Conservation (phyloP, 768 basidiomycete species). For the Daedaleopsis sinensis region DNA sequence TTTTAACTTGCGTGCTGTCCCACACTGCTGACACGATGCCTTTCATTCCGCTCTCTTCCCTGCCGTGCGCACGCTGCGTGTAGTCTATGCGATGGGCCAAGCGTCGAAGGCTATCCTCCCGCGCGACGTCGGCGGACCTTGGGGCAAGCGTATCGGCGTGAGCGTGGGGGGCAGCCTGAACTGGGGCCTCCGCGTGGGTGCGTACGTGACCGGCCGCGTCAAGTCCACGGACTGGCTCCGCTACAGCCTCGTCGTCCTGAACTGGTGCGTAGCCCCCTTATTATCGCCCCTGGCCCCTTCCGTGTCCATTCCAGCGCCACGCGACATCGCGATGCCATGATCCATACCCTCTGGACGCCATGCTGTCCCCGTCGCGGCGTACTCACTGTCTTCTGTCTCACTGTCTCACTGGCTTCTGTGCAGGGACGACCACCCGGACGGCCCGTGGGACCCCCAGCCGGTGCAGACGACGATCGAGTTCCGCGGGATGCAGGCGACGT, state of each 20-base stretch:
- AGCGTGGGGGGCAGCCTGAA: slow-evolving; percentile 56
- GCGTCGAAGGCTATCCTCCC: slow-evolving; percentile 75
- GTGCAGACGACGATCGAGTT: slow-evolving; percentile 65
- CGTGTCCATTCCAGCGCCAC: background rate
- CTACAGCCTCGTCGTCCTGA: slow-evolving; percentile 75
- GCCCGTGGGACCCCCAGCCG: slow-evolving; percentile 56
- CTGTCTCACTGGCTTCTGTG: background rate
- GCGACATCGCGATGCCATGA: background rate
- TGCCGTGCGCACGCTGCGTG: no score
- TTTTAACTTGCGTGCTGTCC: background rate
- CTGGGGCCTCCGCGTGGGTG: slow-evolving; percentile 66
- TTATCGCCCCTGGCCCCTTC: background rate
- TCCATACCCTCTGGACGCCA: no score
- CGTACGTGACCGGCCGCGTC: slow-evolving; percentile 62
- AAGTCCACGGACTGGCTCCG: slow-evolving; percentile 58
- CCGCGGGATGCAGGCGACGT: slow-evolving; percentile 62
- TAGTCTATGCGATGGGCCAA: slow-evolving; percentile 75
- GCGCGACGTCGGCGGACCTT: slow-evolving; percentile 67
- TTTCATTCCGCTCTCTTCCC: background rate
- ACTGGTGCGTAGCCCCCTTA: slow-evolving; percentile 43
- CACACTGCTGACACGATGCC: background rate
- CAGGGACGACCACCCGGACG: slow-evolving; percentile 51
- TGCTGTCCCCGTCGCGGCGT: background rate
- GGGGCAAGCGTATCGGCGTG: slow-evolving; percentile 67
- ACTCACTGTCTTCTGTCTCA: background rate